Evolutionary conservation across 805 yeast genomes (phyloP).

Genomic region (Zygosaccharomyces siamensis): DNA sequence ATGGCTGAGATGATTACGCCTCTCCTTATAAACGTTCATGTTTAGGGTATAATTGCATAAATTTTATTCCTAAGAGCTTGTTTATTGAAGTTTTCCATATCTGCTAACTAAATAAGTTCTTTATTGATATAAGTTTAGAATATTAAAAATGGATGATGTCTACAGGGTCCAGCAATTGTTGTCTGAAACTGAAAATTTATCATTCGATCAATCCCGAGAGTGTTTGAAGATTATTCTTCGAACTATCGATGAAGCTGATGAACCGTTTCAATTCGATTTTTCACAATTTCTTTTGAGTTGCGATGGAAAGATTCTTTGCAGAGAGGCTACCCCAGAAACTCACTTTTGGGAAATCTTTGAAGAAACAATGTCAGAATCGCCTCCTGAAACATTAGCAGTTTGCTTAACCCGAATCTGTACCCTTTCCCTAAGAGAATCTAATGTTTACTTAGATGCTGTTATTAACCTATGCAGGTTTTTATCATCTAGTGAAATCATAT

Average conservation of each 20-base stretch:
- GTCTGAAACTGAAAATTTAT: conserved; percentile 2
- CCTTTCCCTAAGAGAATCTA: conserved; percentile 10
- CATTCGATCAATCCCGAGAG: conserved; percentile 6
- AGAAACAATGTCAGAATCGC: conserved; percentile 10
- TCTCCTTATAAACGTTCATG: background rate
- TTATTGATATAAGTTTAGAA: background rate
- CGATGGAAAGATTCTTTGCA: conserved; percentile 12
- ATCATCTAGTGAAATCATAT: conserved; percentile 9
- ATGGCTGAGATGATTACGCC: background rate
- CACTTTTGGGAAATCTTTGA: conserved; percentile 12
- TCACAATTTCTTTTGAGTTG: conserved; percentile 14
- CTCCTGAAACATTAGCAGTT: conserved; percentile 9
- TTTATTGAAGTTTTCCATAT: background rate
- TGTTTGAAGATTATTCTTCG: conserved; percentile 8
- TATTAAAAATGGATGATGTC: conserved; percentile 2
- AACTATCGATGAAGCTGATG: background rate
- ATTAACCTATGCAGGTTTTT: conserved; percentile 10
- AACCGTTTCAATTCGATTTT: conserved; percentile 5
- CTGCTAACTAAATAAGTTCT: too few relatives aligned
- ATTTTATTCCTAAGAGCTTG: background rate
- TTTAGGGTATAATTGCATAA: background rate
- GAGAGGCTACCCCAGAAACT: conserved; percentile 6
- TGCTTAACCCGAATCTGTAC: conserved; percentile 12
- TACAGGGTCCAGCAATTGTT: conserved; percentile 3
- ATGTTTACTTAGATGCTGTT: conserved; percentile 7